A percentile compares a stretch with the other conserved stretches of the same genome.
Conservation (phyloP, 2,329 filamentous ascomycete genomes). For the Microsporum audouinii region DNA sequence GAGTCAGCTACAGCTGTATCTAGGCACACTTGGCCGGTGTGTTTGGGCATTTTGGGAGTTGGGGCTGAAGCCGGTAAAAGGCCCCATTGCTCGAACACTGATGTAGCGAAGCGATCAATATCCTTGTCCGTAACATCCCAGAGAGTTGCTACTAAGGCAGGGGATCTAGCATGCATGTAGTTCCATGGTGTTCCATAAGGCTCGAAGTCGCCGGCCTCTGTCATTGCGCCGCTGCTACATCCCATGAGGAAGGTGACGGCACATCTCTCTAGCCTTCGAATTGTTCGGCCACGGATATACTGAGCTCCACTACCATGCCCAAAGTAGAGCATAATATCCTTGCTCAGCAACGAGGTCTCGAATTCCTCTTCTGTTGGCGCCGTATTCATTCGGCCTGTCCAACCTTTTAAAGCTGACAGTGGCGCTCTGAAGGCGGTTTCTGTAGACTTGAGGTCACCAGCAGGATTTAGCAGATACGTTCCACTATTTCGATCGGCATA, state of each 20-base stretch:
- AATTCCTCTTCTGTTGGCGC: slow-evolving; percentile 70
- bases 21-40: not conserved
- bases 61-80: slow-evolving; percentile 37
- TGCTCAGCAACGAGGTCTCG: slow-evolving; percentile 50
- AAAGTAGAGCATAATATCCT: slow-evolving; percentile 79
- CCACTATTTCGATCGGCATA: slow-evolving; percentile 40
- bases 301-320: slow-evolving; percentile 91
- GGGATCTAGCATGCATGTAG: slow-evolving; percentile 78
- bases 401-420: slow-evolving; percentile 45
- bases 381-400: slow-evolving; percentile 58
- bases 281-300: slow-evolving; percentile 75
- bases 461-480: slow-evolving; percentile 77
- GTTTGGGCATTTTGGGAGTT: not conserved
- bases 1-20: slow-evolving; percentile 72
- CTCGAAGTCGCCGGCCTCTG: slow-evolving; percentile 76
- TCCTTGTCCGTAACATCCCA: slow-evolving; percentile 99
- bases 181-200: slow-evolving; percentile 82
- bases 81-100: slow-evolving; percentile 77
- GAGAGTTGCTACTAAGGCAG: slow-evolving; percentile 78
- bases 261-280: slow-evolving; percentile 67
- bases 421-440: slow-evolving; percentile 60
- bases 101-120: slow-evolving; percentile 81
- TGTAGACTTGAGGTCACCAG: slow-evolving; percentile 69
- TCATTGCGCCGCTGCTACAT: slow-evolving; percentile 73
- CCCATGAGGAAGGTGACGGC: slow-evolving; percentile 85